Evolutionary conservation across 768 basidiomycete genomes (phyloP), one percentile per base, ranked within the genome.

Genomic region (Gloeostereum incarnatum): DNA sequence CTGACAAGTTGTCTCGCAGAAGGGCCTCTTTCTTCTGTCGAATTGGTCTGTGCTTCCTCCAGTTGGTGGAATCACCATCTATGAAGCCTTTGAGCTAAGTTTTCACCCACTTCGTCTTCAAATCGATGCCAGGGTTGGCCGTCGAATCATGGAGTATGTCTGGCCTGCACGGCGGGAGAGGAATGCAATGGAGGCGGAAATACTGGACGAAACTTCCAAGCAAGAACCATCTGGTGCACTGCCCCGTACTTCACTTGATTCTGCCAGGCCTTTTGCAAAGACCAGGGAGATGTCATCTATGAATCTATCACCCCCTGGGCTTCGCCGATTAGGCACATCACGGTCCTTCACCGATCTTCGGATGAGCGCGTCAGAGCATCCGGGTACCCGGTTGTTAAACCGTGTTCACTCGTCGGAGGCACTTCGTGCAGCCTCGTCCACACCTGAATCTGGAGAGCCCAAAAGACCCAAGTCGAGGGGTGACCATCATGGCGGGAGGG

Each of bases 61-160:
- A 11, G 91, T 97, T 17, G 93, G 91, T 14, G 93, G 93, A 9
- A 96, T 98, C 46, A 75, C 81, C 1, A 87, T 96, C 45, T 82
- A 90, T 55, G 81, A 90, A 54, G 66, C 71, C 20, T 87, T 96
- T 48, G 77, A 85, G 45, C 61, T 94, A 24, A 72, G 76, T 19
- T 64, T 96, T 29, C 90, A 93, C 55, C 93, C 92, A 0, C 69
- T 97, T 48, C 77, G 82, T 21, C 68, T 96, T 5, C 87, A 90
- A 46, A 69, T 97, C 35, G 93, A 98, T 57, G 78, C 86, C 19
- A 73, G 70, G 45, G 71, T 93, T 20, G 91, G 89, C 6, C 70
- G 71, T 14, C 69, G 77, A 39, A 82, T 97, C 40, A 78, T 89
- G 75, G 83, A 87, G 52, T 97, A 97, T 54, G 63, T 96, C 21